A percentile compares a stretch with the other conserved stretches of the same genome.
Evolutionary conservation across 164 flowering plant genomes (phyloP).

Genomic region (Stephania cephalantha): DNA sequence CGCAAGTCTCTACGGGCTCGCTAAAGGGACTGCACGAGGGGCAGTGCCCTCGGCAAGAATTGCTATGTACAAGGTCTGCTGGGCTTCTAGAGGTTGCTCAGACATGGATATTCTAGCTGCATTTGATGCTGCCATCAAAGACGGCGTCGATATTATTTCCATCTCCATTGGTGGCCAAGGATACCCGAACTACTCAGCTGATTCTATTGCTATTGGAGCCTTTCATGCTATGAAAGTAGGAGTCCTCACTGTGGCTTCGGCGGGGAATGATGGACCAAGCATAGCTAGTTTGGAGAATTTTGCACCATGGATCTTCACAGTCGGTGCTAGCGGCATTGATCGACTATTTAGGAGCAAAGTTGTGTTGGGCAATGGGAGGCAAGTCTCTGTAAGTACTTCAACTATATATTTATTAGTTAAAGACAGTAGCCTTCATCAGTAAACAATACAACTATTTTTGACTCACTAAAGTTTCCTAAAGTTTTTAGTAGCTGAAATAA

Average conservation of each 20-base stretch:
- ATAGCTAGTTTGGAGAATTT: slow-evolving; percentile 28
- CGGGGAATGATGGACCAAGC: slow-evolving; percentile 68
- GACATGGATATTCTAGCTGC: slow-evolving; percentile 67
- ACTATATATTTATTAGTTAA: not conserved
- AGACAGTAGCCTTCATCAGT: not conserved
- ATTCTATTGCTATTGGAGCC: slow-evolving; percentile 53
- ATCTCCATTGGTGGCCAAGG: slow-evolving; percentile 50
- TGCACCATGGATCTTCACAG: slow-evolving; percentile 81
- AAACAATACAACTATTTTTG: too few species aligned
- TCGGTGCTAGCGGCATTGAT: slow-evolving; percentile 64
- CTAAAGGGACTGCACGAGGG: slow-evolving; percentile 63
- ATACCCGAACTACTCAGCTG: slow-evolving; percentile 18
- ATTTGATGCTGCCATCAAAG: slow-evolving; percentile 72
- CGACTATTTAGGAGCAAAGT: slow-evolving; percentile 45
- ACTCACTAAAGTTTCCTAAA: too few species aligned
- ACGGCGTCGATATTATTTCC: slow-evolving; percentile 79
- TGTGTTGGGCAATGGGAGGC: slow-evolving; percentile 49
- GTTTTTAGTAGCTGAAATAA: too few species aligned
- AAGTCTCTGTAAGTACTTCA: slow-evolving; percentile 30
- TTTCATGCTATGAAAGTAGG: slow-evolving; percentile 75
- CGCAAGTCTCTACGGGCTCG: slow-evolving; percentile 62
- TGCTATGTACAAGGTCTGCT: slow-evolving; percentile 79
- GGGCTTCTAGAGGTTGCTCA: slow-evolving; percentile 51
- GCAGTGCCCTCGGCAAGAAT: slow-evolving; percentile 68
- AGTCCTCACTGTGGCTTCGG: slow-evolving; percentile 52